Percentiles rank a stretch among this genome's conserved stretches.
Conservation (phyloP, 371 early-diverging fungal genomes). For the Mortierella sp. region DNA sequence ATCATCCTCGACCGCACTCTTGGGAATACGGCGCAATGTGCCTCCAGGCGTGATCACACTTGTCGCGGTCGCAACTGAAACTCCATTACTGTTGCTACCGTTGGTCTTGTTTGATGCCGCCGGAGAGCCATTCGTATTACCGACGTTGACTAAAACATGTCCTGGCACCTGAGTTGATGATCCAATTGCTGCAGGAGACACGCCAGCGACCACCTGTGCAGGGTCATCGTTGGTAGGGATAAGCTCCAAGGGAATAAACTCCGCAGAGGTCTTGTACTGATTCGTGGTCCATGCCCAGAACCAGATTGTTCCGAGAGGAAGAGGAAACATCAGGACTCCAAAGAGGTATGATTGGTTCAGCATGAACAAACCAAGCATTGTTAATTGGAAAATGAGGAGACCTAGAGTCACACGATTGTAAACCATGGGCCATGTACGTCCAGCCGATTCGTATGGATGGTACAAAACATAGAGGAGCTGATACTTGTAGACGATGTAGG, state of each 20-base stretch:
- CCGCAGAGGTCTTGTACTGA: slow-evolving; percentile 67
- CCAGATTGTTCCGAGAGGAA: slow-evolving; percentile 64
- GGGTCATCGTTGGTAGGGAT: slow-evolving; percentile 3
- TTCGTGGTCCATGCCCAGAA: slow-evolving; percentile 70
- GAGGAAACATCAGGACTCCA: slow-evolving; percentile 62
- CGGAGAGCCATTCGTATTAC: background rate
- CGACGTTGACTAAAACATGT: slow-evolving; percentile 22
- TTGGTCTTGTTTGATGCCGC: background rate
- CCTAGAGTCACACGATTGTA: slow-evolving; percentile 85
- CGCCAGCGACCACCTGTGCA: no score
- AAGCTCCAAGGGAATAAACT: slow-evolving; percentile 60
- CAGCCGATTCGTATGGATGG: slow-evolving; percentile 86
- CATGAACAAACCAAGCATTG: slow-evolving; percentile 84
- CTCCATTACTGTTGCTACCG: slow-evolving; percentile 19
- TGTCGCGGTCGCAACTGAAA: slow-evolving; percentile 55
- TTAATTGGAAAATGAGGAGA: slow-evolving; percentile 86
- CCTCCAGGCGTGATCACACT: slow-evolving; percentile 37
- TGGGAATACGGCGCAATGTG: slow-evolving; percentile 21
- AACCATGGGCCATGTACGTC: slow-evolving; percentile 81
- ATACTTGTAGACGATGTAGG: slow-evolving; percentile 83
- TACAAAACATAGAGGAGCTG: slow-evolving; percentile 88
- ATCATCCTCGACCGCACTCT: slow-evolving; percentile 70
- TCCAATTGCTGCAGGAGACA: slow-evolving; percentile 8
- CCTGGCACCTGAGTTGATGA: slow-evolving; percentile 21
- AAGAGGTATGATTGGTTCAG: slow-evolving; percentile 68